Evolutionary conservation across 140 eudicot species (phyloP).

Genomic region (Ambrosia hybrid): DNA sequence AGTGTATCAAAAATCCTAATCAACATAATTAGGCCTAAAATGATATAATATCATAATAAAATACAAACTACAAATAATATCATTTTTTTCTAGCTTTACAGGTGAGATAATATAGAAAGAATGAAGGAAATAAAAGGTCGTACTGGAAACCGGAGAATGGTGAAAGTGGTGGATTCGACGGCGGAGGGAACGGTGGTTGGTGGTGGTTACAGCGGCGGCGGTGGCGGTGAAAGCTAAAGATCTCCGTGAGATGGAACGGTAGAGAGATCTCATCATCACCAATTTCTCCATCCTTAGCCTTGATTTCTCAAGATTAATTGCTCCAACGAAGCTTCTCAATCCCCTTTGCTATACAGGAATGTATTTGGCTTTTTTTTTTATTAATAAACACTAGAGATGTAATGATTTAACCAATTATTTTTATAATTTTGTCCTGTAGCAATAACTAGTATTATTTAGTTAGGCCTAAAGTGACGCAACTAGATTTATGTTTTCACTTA

Average conservation of each 20-base stretch:
- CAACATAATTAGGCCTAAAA: slow-evolving; percentile 25
- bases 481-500: no score
- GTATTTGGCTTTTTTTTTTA: neutral
- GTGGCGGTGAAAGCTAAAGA: slow-evolving; percentile 40
- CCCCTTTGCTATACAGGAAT: slow-evolving; percentile 4
- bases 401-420: no score
- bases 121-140: neutral
- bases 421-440: no score
- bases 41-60: neutral
- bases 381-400: no score
- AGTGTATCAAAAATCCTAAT: slow-evolving; percentile 11
- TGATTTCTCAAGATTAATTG: no score
- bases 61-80: slow-evolving; percentile 6
- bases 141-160: slow-evolving; percentile 29
- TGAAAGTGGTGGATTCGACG: slow-evolving; percentile 37
- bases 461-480: no score
- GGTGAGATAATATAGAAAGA: neutral
- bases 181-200: slow-evolving; percentile 32
- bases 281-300: slow-evolving; percentile 45
- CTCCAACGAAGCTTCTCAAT: no score
- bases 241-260: slow-evolving; percentile 61
- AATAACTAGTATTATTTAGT: no score
- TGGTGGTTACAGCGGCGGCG: slow-evolving; percentile 29
- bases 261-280: slow-evolving; percentile 57
- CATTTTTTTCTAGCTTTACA: neutral